Base-by-base conservation (phyloP, 139 green algal species). In the Deuterostichococcus epilithicus region DNA sequence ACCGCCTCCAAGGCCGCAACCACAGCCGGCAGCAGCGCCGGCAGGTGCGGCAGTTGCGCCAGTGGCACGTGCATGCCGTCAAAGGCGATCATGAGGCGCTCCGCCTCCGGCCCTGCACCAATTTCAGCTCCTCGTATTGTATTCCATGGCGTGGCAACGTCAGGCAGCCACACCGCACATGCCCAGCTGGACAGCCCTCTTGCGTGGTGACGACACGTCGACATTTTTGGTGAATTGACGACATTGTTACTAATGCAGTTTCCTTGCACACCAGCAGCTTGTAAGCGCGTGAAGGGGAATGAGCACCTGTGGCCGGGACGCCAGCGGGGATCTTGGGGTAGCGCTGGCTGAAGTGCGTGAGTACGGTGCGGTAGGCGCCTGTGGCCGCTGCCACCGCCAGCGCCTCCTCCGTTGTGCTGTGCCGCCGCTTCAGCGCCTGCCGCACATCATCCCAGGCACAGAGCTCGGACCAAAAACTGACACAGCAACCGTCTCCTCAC, bases 391-490 rank as follows among this genome's bases (percentile, higher is more conserved):
- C 74, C 36, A 81, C 77, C 68, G 74, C 37, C 38, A 94, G 72
- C 44, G 93, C 93, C 77, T 95, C 90, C 0, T 84, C 71, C 0
- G 78, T 86, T 0, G 93, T 97, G 83, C 83, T 92, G 84, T 97
- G 93, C 32, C 84, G 80, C 85, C 95, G 95, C 42, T 34, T 68
- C 23, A 44, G 26, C 1, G 90, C 90, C 78, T 92, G 80, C 39
- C 74, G 35, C 13, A 42, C 20, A 45, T 37, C n/a, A n/a, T n/a
- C n/a, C n/a, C n/a, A n/a, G n/a, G n/a, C n/a, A n/a, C n/a, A n/a
- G 42, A 13, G 42, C 42, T 23, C 13, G 42, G 10, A 63, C 52
- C 18, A 23, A n/a, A 63, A n/a, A 63, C 3, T 20, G 3, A 5
- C 52, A n/a, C 13, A 20, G 26, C 10, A 23, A 28, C 20, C 18